Evolutionary conservation across 2,329 filamentous ascomycete genomes (phyloP), one percentile per base, ranked within the genome.

Genomic region (Colletotrichum sp.): DNA sequence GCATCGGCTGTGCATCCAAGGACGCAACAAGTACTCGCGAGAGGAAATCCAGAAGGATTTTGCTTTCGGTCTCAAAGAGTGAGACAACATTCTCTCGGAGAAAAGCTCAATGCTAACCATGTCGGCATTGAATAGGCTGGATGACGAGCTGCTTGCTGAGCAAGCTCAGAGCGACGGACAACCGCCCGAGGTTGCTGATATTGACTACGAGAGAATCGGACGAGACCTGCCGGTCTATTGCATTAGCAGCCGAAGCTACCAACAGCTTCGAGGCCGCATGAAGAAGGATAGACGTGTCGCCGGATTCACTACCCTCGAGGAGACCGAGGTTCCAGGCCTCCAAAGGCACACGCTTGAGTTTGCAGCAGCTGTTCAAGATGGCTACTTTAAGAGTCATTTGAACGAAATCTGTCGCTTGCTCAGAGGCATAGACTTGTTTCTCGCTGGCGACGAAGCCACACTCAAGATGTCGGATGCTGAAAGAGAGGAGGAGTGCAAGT

Each of bases 161-260:
- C 57, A 72, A 32, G 26, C 62, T 39, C 24, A 68, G 55, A 16
- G 44, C 13, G 55, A 68, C 16, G 28, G 3, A 18, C n/a, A 52
- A 1, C 36, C 66, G 8, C 63, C 55, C 9, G 5, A 36, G 6
- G 26, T 64, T 3, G 0, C 87, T n/a, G 88, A 92, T 8, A 60
- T 85, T 12, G 88, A 93, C 78, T 94, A 94, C 68, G 87, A 90
- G 1, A 82, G 90, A 59, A 87, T 93, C 9, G 91, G 90, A 0
- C 81, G 81, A 10, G 86, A 85, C 1, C 84, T 94, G 1, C 89
- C 91, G 0, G 92, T 94, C 3, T 94, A 93, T 79, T 94, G 92
- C 76, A 90, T 94, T 18, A 92, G 90, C 73, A 90, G 89, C 63
- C 85, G 89, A 60, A 92, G 89, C 0, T 94, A 93, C 70, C 92